Evolutionary conservation across 129 eudicot genomes (phyloP), one percentile per base, ranked within the genome.

Genomic region (Flaveria bidentis): DNA sequence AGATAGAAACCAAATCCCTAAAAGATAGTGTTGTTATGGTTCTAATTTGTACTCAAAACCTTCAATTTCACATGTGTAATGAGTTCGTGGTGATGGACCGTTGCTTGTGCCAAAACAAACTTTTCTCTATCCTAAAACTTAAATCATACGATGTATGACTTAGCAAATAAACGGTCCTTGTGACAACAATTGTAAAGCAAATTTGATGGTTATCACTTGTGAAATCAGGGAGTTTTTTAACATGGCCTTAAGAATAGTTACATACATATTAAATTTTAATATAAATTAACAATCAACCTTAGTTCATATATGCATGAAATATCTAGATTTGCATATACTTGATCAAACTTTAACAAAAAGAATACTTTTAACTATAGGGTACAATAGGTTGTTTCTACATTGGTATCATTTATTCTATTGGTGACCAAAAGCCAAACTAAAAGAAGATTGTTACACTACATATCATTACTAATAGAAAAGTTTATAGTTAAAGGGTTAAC

Each of bases 21-120:
- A n/a, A 60, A 49, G 82, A 71, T 80, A 64, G 53, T 55, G 42
- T 65, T 65, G 23, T 63, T 65, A 64, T 55, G 56, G 5, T 17
- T 25, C 52, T 41, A 13, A 17, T 41, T 79, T 72, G 14, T 72
- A 23, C 26, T 5, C 45, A 63, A 73, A 51, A 72, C 51, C 22
- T 6, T 12, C 20, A 22, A 56, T 62, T 71, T 61, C 60, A 2
- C 30, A 22, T 36, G 63, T 71, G 46, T 49, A 36, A 62, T 39
- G 26, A 6, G 49, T 72, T 62, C 42, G 22, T 78, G 57, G 57
- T 41, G 44, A 50, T 65, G 72, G 67, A 50, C 46, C 53, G 14
- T 28, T 23, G 26, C 41, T 2, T 47, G 55, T 36, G 55, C 18
- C 72, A 47, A 71, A 45, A 26, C 44, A 18, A 28, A 45, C 18